Evolutionary conservation across 2,329 filamentous ascomycete species (phyloP).

Genomic region (Penicillium sp.): DNA sequence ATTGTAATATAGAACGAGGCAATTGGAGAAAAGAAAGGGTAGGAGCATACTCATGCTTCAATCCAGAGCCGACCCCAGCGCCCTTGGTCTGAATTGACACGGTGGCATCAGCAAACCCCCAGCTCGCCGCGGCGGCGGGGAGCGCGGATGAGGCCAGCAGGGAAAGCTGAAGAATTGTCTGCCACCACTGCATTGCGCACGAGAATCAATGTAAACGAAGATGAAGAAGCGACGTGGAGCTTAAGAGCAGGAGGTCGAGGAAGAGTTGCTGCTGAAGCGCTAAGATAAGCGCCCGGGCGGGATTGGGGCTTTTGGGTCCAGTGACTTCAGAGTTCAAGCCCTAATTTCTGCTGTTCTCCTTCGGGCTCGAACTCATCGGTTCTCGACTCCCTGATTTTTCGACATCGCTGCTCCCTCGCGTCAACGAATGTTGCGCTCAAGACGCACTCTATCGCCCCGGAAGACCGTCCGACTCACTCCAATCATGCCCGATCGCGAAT

Average conservation of each 20-base stretch:
- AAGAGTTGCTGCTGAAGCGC: slow-evolving; percentile 19
- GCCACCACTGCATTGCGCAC: slow-evolving; percentile 43
- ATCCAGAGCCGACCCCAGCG: slow-evolving; percentile 55
- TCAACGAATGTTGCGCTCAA: slow-evolving; percentile 7
- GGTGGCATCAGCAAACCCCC: slow-evolving; percentile 69
- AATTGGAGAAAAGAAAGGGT: background rate
- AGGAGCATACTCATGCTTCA: slow-evolving; percentile 60
- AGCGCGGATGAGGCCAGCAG: slow-evolving; percentile 43
- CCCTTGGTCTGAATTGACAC: slow-evolving; percentile 65
- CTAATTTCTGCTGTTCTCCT: slow-evolving; percentile 40
- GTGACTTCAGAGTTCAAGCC: slow-evolving; percentile 42
- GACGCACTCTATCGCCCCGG: slow-evolving; percentile 15
- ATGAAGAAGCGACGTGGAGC: slow-evolving; percentile 14
- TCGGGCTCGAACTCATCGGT: slow-evolving; percentile 24
- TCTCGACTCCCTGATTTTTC: background rate
- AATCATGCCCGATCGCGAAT: slow-evolving; percentile 19
- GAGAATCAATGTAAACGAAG: background rate
- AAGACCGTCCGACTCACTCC: slow-evolving; percentile 15
- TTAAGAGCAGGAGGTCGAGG: background rate
- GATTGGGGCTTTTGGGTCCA: slow-evolving; percentile 35
- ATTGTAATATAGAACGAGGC: background rate
- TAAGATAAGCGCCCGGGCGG: slow-evolving; percentile 30
- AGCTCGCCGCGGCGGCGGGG: slow-evolving; percentile 56
- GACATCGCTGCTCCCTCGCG: slow-evolving; percentile 11
- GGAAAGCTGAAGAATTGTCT: slow-evolving; percentile 40